Evolutionary conservation across 768 basidiomycete species (phyloP), one percentile per base, ranked within the genome.

Genomic region (Hygrocybe coccinea): DNA sequence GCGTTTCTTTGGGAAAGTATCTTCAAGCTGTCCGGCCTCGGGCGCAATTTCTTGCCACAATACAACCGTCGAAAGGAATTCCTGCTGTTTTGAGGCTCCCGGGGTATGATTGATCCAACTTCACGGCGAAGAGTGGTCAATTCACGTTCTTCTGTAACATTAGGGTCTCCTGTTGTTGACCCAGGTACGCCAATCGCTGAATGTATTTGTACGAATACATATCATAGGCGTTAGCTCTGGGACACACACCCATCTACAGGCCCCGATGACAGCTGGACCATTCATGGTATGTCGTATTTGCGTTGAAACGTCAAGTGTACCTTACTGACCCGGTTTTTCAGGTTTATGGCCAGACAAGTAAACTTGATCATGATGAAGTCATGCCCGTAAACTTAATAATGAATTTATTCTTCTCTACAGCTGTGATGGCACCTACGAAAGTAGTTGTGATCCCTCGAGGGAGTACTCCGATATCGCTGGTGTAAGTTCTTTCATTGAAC

Each of bases 301-400:
- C 8, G 43, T 43, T 37, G 15, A 21, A 14, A 41, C 25, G 21
- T 39, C 44, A 21, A 8, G 15, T 41, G 39, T 19, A 3, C 38
- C 3, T 48, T 62, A 21, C 59, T 37, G 24, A 46, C 48, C 29
- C 60, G 56, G 19, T 17, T 25, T 29, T 59, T 11, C 56, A 76
- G 81, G 81, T 48, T 66, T 81, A 41, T 83, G 81, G 82, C 75
- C 78, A 2, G 81, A 81, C 60, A 65, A 76, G 79, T 82, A 46
- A 21, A 74, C 63, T 37, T 48, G 50, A 52, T 21, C 56, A 56
- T 36, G 51, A 52, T 17, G 15, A 47, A 38, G 24, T 24, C 50
- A 52, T n/a, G 7, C n/a, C 35, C 35, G 12, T 57, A 8, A 25
- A n/a, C 19, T 17, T 9, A n/a, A 19, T 50, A 38, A 14, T 17